Base-by-base conservation (phyloP, 768 basidiomycete species). In the Auriscalpium orientale region DNA sequence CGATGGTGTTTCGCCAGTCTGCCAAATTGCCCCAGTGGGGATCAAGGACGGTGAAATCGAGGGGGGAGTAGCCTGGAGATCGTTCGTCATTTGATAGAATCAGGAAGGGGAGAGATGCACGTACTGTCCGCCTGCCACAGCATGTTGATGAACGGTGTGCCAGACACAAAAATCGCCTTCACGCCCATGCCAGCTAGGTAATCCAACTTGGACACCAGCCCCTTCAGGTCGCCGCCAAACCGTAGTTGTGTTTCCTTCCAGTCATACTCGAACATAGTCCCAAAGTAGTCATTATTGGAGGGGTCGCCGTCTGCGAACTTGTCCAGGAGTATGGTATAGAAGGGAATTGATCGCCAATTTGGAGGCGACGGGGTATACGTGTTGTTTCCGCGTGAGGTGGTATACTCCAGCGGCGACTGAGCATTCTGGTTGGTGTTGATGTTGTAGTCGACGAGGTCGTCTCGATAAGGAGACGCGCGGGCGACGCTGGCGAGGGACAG, bases 281-380 rank as follows among this genome's bases (percentile, higher is more conserved):
- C 76, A 67, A 93, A 97, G 70, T 75, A 95, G 74, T 95, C 90
- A 68, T 97, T 94, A 67, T 95, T 97, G 46, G 82, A 72, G 3
- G 94, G 94, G 67, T 93, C 89, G 1, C 94, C 94, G 63, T 95
- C 92, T 13, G 91, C 91, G 66, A 91, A 95, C 72, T 95, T 95
- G 79, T 97, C 94, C 62, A 94, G 70, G 51, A 95, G 84, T 64
- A 92, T 64, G 45, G 87, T 89, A 67, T 93, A 93, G 51, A 83
- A 77, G 1, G 91, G 90, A 11, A 91, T 71, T 7, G 80, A 72
- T 18, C 94, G 83, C 94, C 94, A 97, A 70, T 97, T 97, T 13
- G 60, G 47, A 0, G 94, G 94, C 0, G 91, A 94, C 0, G 80
- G 77, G 0, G 82, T 87, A 70, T 95, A 94, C 9, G 79, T 83